Evolutionary conservation across 306 rosid species (phyloP), one percentile per base, ranked within the genome.

Genomic region (Vigna hirtella): DNA sequence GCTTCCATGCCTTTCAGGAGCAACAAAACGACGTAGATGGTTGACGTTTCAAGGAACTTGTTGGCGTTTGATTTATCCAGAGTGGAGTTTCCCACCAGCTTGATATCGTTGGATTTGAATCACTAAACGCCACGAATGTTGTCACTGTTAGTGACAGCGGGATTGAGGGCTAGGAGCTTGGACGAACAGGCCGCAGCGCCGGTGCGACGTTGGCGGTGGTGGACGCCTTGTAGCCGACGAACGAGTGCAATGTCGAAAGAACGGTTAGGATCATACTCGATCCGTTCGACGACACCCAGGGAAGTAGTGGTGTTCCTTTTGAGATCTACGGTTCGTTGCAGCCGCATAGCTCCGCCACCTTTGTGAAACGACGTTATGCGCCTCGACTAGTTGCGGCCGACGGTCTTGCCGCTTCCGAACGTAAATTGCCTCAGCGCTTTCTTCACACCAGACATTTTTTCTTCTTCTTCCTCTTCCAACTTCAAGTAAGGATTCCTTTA

Each of bases 1-100:
- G 96, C 89, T 0, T 86, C 90, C 0, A 6, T 88, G 82, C 55
- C 90, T 11, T 88, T 93, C 45, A 89, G 93, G 1, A 2, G 20
- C 6, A 81, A 81, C 61, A 91, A 87, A 84, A 87, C 76, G 53
- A 70, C 80, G 0, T 79, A 63, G 70, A 59, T 3, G 0, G 40
- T 88, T 26, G 95, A 90, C 69, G 12, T 93, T 71, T 90, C 91
- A 0, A 86, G 91, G 79, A 93, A 93, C 86, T 26, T 64, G 85
- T 49, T 93, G 73, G 51, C 78, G 9, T 91, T 93, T 18, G 79
- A 91, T 55, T 24, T 91, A 4, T 76, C 91, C 0, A 83, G 67
- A 38, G 83, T 89, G 73, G 76, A 40, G 66, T 79, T 91, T 66
- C 72, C 90, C 1, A 82, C 24, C 9, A 84, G 79, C 59, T 75